Evolutionary conservation across 2,329 filamentous ascomycete species (phyloP).

Genomic region (Microdochium nivale): DNA sequence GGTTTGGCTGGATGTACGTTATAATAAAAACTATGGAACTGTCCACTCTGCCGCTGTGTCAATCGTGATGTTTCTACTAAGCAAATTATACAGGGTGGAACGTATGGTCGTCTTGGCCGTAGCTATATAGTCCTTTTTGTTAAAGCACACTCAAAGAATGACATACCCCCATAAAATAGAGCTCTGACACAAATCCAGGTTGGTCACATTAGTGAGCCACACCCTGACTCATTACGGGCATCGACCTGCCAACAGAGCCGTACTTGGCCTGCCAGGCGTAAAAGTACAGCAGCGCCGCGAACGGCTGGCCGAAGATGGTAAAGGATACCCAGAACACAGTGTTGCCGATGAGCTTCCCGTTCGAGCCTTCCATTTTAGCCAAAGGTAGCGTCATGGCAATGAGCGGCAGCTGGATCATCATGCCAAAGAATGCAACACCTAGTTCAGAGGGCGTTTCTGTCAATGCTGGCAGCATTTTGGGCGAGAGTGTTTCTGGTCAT

Average conservation of each 20-base stretch:
- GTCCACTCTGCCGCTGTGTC: too few species aligned
- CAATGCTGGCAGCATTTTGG: background rate
- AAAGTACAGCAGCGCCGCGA: slow-evolving; percentile 89
- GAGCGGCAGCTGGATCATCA: slow-evolving; percentile 87
- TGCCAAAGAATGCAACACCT: slow-evolving; percentile 89
- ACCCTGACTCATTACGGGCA: background rate
- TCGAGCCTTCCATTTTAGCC: slow-evolving; percentile 67
- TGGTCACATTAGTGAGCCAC: background rate
- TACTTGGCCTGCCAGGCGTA: slow-evolving; percentile 99
- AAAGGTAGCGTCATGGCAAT: slow-evolving; percentile 73
- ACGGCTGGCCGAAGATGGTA: slow-evolving; percentile 87
- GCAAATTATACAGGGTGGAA: too few species aligned
- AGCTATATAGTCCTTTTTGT: too few species aligned
- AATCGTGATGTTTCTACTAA: too few species aligned
- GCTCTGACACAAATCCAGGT: too few species aligned
- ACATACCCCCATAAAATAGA: too few species aligned
- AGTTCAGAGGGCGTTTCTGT: too few species aligned
- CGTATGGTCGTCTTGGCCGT: too few species aligned
- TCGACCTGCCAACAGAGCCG: slow-evolving; percentile 60
- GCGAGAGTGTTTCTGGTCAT: background rate
- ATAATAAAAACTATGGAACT: too few species aligned
- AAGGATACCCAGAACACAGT: slow-evolving; percentile 96
- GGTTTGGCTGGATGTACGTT: too few species aligned
- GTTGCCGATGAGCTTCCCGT: slow-evolving; percentile 78
- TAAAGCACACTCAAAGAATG: too few species aligned